Base-by-base conservation (phyloP, 768 basidiomycete genomes). In the Polyporus arcularius region DNA sequence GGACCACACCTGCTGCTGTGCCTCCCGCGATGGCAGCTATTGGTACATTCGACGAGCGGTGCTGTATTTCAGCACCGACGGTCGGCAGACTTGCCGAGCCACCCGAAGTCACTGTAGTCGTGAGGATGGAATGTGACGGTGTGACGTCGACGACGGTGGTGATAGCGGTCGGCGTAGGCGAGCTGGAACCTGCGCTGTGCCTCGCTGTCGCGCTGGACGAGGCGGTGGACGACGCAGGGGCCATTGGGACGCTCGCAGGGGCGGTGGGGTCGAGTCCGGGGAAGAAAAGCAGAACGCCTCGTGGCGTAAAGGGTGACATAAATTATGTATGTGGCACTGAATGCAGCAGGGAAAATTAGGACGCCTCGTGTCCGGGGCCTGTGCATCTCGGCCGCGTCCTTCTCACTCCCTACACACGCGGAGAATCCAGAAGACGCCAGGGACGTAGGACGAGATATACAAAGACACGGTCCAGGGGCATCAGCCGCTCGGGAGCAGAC, bases 11-110 rank as follows among this genome's bases (percentile, higher is more conserved):
- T 0, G 74, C 84, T 2, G 68, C 74, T 0, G 77, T 72, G 9
- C 84, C 84, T 6, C 83, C 83, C 6, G 74, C 80, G 61, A 86
- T 81, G 11, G 82, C 79, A 11, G 68, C 79, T 10, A 85, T 68
- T 8, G 84, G 84, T 7, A 84, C 62, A 39, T 65, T 21, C 0
- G 67, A 30, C 26, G 31, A 63, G 6, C 21, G 52, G 1, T 45
- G 42, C 35, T 10, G 48, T 30, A 15, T 42, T 5, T 50, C 61
- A 11, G 52, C 50, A 3, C 51, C 47, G 10, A 42, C 38, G 15
- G 53, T 60, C 0, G 62, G 55, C 2, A 62, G 14, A 28, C 53
- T 59, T 12, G 63, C 21, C 9, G 61, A 32, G 48, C 61, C 64
- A 49, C 55, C 57, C 18, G 64, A 38, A 60, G 66, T 70, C 53